Evolutionary conservation across 176 grass and related monocot species (phyloP), one percentile per base, ranked within the genome.

Genomic region (Coix lacrymajobi): DNA sequence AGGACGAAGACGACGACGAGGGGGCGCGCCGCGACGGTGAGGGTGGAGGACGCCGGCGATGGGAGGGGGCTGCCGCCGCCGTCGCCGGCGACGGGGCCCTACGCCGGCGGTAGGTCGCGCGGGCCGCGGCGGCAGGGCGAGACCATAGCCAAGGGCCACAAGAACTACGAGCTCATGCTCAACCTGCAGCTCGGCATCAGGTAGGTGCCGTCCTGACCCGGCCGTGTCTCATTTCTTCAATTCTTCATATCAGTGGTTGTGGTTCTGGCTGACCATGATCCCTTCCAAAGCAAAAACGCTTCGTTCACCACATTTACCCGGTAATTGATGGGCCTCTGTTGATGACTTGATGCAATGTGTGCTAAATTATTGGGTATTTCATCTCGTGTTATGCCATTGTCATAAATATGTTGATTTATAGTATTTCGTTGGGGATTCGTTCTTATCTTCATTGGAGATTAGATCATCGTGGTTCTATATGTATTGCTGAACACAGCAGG

Each of bases 151-250:
- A 99, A 88, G 81, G 96, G 93, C 45, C 96, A 99, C 77, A 99
- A 96, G 87, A 99, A 99, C 80, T 99, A 99, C 65, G 96, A 99
- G 71, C 96, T 99, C 37, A 99, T 99, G 96, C 96, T 99, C 81
- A 99, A 99, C 90, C 90, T 99, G 85, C 96, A 99, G 76, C 96
- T 99, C 26, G 93, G 96, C 57, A 94, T 99, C 78, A 99, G 96
- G 96, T 12, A 3, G 1, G n/a, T 44, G 68, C 7, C 36, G 38
- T 7, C 11, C 14, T 58, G 11, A 58, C 54, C 52, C 49, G 12
- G 11, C 58, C 45, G 11, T 14, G 14, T 66, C 36, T 37, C 51
- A 24, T 19, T n/a, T 67, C 15, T 45, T 15, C n/a, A n/a, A n/a
- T 19, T 63, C 19, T 52, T 63, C 11, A 16, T 63, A 37, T 40